phyloP scores from a whole-genome alignment of 2,329 filamentous ascomycete species.

The Aspergillus oerlinghausenensis region DNA sequence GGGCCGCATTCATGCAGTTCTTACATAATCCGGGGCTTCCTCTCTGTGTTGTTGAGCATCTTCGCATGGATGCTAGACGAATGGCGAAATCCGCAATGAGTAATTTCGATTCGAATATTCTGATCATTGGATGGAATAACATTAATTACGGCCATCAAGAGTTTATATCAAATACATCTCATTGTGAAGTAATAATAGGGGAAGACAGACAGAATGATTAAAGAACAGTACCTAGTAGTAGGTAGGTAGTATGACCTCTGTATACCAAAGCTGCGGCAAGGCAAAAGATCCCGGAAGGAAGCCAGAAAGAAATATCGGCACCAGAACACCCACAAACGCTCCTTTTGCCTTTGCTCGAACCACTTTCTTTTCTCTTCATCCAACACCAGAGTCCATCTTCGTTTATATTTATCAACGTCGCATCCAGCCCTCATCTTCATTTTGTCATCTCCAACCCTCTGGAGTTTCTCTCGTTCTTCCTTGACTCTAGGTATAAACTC shows the following conservation, averaged over 20 bases:
- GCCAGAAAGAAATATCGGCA: neutral
- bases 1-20: neutral
- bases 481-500: slow-evolving; percentile 8
- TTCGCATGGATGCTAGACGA: neutral
- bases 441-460: neutral
- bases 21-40: neutral
- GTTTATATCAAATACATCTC: neutral
- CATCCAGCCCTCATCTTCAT: neutral
- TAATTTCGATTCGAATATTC: neutral
- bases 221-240: neutral
- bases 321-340: neutral
- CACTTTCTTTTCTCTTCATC: slow-evolving; percentile 6
- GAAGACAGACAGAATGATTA: neutral
- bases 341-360: neutral
- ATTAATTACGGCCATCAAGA: neutral
- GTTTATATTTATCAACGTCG: neutral
- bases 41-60: neutral
- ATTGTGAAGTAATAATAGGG: neutral
- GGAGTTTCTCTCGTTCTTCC: neutral
- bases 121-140: neutral
- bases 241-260: neutral
- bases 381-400: neutral
- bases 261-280: neutral
- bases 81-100: neutral
- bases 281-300: neutral